Conservation (phyloP, 1,284 basidiomycete species). For the Papiliotrema laurentii region DNA sequence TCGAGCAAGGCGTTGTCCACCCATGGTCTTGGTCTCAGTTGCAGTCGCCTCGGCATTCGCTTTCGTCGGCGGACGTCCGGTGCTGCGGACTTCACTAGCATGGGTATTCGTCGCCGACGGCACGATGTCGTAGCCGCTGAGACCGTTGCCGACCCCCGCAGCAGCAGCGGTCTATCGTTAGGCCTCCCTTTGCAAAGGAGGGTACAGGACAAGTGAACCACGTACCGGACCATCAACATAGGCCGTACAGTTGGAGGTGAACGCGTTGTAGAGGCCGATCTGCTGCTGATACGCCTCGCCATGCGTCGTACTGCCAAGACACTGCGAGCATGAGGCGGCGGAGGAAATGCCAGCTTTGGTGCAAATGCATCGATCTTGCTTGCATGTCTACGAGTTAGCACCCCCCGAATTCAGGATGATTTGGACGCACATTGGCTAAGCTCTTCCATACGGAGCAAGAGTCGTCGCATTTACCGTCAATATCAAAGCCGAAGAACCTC, state of each 20-base stretch:
- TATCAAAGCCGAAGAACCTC: conserved; percentile 8
- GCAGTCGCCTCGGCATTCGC: too few relatives aligned
- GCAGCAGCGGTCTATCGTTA: too few relatives aligned
- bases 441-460: conserved; percentile 10
- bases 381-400: conserved; percentile 13
- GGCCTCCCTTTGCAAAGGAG: too few relatives aligned
- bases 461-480: conserved; percentile 6
- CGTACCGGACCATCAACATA: conserved; percentile 1
- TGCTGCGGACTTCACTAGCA: too few relatives aligned
- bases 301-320: conserved; percentile 11
- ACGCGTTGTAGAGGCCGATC: conserved; percentile 1
- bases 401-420: neutral
- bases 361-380: conserved; percentile 21
- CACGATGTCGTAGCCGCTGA: too few relatives aligned
- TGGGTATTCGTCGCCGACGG: too few relatives aligned
- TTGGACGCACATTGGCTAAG: conserved; percentile 13
- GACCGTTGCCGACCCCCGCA: too few relatives aligned
- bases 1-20: too few relatives aligned
- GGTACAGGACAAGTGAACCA: too few relatives aligned
- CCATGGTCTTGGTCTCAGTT: too few relatives aligned
- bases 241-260: conserved; percentile 11
- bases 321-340: conserved; percentile 16
- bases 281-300: conserved; percentile 1
- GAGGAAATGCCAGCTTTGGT: conserved; percentile 10
- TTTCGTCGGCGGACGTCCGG: too few relatives aligned